phyloP scores from a whole-genome alignment of 108 stramenopile species.

The Cyclotella kingstonii region DNA sequence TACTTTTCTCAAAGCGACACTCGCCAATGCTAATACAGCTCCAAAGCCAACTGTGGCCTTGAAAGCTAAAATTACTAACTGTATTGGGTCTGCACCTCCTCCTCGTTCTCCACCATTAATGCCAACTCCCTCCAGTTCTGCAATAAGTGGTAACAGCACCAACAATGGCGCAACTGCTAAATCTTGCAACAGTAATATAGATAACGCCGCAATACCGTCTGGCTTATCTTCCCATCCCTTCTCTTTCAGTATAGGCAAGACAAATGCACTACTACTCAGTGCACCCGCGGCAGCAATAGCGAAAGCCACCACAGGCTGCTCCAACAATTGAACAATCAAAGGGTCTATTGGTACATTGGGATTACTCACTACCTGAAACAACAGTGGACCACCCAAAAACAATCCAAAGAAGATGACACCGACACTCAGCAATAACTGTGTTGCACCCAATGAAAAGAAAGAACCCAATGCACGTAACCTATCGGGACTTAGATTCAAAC shows the following conservation, averaged over 20 bases:
- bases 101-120: constrained; percentile 19
- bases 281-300: constrained; percentile 69
- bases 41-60: constrained; percentile 78
- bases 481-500: constrained; percentile 57
- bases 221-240: constrained; percentile 62
- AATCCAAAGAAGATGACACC: constrained; percentile 57
- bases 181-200: constrained; percentile 71
- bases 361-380: constrained; percentile 54
- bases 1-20: constrained; percentile 49
- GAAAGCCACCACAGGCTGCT: constrained; percentile 64
- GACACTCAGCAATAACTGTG: constrained; percentile 58
- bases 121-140: constrained; percentile 43
- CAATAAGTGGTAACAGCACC: constrained; percentile 65
- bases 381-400: constrained; percentile 58
- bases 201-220: constrained; percentile 63
- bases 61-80: constrained; percentile 52
- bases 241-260: constrained; percentile 64
- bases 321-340: constrained; percentile 53
- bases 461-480: constrained; percentile 53
- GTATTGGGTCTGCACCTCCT: constrained; percentile 43
- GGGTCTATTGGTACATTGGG: constrained; percentile 59
- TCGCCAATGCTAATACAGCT: constrained; percentile 54
- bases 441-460: constrained; percentile 58
- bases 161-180: constrained; percentile 73
- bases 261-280: constrained; percentile 62